Evolutionary conservation across 2,329 filamentous ascomycete species (phyloP).

Genomic region (Hymenotorrendiella dingleyae): DNA sequence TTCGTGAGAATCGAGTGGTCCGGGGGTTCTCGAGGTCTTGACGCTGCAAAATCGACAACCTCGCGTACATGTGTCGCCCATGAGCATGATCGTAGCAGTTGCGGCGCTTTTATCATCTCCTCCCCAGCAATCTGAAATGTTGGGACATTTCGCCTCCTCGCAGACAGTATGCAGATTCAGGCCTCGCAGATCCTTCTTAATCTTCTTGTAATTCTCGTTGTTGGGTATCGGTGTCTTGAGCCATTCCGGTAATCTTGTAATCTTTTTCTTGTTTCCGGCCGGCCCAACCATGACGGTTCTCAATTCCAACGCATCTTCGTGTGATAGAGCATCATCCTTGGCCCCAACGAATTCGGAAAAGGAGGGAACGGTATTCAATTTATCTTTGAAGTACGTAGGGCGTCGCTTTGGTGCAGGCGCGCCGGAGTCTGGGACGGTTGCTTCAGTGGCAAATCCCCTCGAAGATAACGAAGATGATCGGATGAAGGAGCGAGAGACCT

Average conservation of each 20-base stretch:
- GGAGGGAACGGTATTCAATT: slow-evolving; percentile 41
- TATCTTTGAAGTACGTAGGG: slow-evolving; percentile 33
- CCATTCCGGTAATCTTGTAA: slow-evolving; percentile 81
- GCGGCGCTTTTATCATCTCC: slow-evolving; percentile 81
- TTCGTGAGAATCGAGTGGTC: slow-evolving; percentile 88
- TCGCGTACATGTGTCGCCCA: slow-evolving; percentile 96
- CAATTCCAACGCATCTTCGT: slow-evolving; percentile 52
- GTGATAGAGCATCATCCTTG: slow-evolving; percentile 38
- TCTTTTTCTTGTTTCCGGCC: slow-evolving; percentile 54
- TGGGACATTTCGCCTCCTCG: slow-evolving; percentile 94
- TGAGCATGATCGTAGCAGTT: slow-evolving; percentile 98
- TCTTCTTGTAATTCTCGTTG: slow-evolving; percentile 80
- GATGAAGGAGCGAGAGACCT: slow-evolving; percentile 17
- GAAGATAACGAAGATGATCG: slow-evolving; percentile 16
- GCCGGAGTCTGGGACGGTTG: slow-evolving; percentile 16
- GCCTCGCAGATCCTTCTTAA: slow-evolving; percentile 88
- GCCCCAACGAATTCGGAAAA: slow-evolving; percentile 52
- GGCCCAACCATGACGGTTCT: slow-evolving; percentile 60
- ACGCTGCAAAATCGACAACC: slow-evolving; percentile 97
- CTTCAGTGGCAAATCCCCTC: slow-evolving; percentile 25
- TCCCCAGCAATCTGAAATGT: slow-evolving; percentile 98
- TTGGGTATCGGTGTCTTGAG: slow-evolving; percentile 93
- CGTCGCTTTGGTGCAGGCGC: slow-evolving; percentile 21
- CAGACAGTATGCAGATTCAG: slow-evolving; percentile 92
- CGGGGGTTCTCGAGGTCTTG: slow-evolving; percentile 72